A percentile compares a stretch with the other conserved stretches of the same genome.
These are phyloP conservation scores for Cicer pinnatifidum DNA, from an alignment of 306 rosid genomes.

Conservation along the genomic window DNA sequence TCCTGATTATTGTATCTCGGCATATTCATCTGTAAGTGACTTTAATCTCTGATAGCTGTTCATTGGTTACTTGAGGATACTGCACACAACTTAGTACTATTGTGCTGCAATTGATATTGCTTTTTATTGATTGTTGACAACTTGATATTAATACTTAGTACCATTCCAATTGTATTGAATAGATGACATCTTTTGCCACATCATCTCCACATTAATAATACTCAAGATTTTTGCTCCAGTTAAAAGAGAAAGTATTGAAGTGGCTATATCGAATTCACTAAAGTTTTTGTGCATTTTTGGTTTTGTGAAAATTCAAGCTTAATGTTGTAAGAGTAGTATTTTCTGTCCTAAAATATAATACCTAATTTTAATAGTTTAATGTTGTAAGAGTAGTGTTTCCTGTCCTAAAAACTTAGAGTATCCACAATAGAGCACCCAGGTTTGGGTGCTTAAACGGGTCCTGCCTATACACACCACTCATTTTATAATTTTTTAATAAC, in stretches of 20 bases:
- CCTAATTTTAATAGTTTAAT: not conserved
- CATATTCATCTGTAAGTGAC: conserved; percentile 82
- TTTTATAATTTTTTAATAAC: too few relatives aligned
- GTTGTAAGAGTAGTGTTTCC: not conserved
- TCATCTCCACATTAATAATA: conserved; percentile 29
- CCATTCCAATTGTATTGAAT: not conserved
- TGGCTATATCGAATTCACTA: conserved; percentile 4
- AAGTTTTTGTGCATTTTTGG: not conserved
- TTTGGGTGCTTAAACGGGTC: too few relatives aligned
- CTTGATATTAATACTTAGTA: conserved; percentile 14
- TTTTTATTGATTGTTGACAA: conserved; percentile 15
- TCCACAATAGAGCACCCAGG: too few relatives aligned
- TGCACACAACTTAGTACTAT: not conserved
- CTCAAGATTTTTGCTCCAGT: conserved; percentile 32
- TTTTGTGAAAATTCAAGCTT: conserved; percentile 35
- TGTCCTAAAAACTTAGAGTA: not conserved
- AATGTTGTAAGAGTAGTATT: conserved; percentile 29
- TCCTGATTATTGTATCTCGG: conserved; percentile 94
- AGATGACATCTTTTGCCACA: conserved; percentile 21
- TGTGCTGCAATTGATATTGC: not conserved
- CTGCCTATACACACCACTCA: too few relatives aligned
- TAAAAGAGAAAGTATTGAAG: conserved; percentile 2
- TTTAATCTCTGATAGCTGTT: conserved; percentile 37
- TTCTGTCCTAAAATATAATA: not conserved
- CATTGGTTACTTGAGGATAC: conserved; percentile 32